Evolutionary conservation across 2,329 filamentous ascomycete species (phyloP).

Genomic region (Exophiala lecanii-corni): DNA sequence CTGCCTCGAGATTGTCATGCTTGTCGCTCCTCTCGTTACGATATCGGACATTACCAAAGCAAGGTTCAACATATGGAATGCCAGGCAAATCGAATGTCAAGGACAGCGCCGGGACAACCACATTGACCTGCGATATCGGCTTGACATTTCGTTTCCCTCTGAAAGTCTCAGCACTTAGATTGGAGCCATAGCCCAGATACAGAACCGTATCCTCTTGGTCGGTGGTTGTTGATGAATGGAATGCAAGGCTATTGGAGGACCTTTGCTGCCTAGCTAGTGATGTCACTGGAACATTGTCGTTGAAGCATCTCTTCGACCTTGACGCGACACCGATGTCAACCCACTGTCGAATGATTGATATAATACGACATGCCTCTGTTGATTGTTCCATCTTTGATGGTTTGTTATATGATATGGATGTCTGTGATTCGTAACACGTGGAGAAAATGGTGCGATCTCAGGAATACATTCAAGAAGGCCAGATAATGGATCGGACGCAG

Average conservation of each 20-base stretch:
- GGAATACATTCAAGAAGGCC: no score
- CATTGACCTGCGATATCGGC: slow-evolving; percentile 75
- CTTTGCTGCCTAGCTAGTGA: slow-evolving; percentile 16
- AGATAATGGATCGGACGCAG: no score
- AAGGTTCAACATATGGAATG: slow-evolving; percentile 81
- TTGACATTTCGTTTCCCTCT: slow-evolving; percentile 70
- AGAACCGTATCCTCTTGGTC: slow-evolving; percentile 52
- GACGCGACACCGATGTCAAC: no score
- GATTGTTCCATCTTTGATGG: no score
- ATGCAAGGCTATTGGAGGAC: slow-evolving; percentile 10
- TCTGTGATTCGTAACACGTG: slow-evolving; percentile 10
- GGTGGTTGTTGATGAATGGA: slow-evolving; percentile 1
- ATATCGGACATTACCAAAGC: slow-evolving; percentile 76
- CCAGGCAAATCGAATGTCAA: slow-evolving; percentile 84
- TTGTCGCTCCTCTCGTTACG: slow-evolving; percentile 42
- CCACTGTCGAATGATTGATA: no score
- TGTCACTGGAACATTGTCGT: slow-evolving; percentile 10
- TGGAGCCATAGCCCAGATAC: slow-evolving; percentile 89
- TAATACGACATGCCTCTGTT: no score
- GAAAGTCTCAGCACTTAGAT: slow-evolving; percentile 77
- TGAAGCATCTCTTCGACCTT: no score
- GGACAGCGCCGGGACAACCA: slow-evolving; percentile 70
- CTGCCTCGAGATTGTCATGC: slow-evolving; percentile 7
- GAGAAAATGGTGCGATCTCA: slow-evolving; percentile 13
- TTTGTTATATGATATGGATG: no score